phyloP scores from a whole-genome alignment of 2,329 filamentous ascomycete genomes.

The Emmonsiellopsis sp. region DNA sequence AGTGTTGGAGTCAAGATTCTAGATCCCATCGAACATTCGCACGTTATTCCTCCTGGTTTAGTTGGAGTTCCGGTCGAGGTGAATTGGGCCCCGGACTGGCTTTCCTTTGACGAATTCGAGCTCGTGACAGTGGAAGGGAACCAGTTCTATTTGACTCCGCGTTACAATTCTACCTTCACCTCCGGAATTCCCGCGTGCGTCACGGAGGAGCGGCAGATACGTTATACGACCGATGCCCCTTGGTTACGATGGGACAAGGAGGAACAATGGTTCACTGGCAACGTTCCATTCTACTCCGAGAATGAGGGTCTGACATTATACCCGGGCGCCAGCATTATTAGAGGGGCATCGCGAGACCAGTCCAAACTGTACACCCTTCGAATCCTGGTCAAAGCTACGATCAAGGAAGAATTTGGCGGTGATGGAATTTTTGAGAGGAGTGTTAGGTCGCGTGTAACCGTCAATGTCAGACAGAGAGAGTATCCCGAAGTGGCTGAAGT shows the following conservation, averaged over 20 bases:
- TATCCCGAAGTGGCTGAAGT: neutral
- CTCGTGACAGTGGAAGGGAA: slow-evolving; percentile 6
- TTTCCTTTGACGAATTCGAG: slow-evolving; percentile 8
- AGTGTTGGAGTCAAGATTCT: slow-evolving; percentile 4
- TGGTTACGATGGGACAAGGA: slow-evolving; percentile 18
- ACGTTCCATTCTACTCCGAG: slow-evolving; percentile 15
- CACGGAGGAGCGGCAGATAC: neutral
- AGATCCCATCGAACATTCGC: neutral
- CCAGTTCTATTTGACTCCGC: slow-evolving; percentile 7
- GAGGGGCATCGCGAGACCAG: neutral
- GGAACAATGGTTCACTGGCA: slow-evolving; percentile 12
- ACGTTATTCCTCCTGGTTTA: neutral
- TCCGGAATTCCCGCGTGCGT: neutral
- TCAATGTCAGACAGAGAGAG: slow-evolving; percentile 6
- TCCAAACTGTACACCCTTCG: slow-evolving; percentile 4
- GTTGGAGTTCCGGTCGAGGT: slow-evolving; percentile 1
- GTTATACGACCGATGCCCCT: slow-evolving; percentile 3
- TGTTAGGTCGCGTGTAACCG: slow-evolving; percentile 10
- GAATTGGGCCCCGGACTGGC: slow-evolving; percentile 7
- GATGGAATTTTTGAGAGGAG: slow-evolving; percentile 12
- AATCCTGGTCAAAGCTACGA: slow-evolving; percentile 12
- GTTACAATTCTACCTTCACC: slow-evolving; percentile 4
- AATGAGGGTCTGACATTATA: neutral
- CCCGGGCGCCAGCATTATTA: neutral
- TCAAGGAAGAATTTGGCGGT: slow-evolving; percentile 7